A percentile compares a stretch with the other conserved stretches of the same genome.
These are phyloP conservation scores for Colletotrichum echinochloae DNA, from an alignment of 2,329 filamentous ascomycete genomes.

Conservation along the genomic window DNA sequence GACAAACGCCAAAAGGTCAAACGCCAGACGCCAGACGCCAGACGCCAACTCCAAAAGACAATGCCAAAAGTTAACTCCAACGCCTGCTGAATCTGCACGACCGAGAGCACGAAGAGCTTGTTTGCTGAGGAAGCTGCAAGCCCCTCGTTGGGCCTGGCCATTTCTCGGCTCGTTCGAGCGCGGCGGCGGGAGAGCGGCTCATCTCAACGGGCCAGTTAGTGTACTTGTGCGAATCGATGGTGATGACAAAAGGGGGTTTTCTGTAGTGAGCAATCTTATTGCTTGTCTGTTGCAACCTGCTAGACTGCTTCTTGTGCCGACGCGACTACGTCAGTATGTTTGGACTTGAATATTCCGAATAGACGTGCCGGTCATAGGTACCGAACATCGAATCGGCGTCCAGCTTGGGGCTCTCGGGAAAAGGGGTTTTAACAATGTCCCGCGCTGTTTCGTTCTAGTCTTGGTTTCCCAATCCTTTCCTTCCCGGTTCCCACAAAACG, in stretches of 20 bases:
- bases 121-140: neutral
- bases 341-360: neutral
- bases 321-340: neutral
- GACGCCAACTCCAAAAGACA: too few species aligned
- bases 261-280: neutral
- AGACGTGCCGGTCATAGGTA: neutral
- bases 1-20: neutral
- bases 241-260: neutral
- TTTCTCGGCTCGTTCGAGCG: neutral
- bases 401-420: neutral
- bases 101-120: neutral
- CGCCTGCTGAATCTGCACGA: too few species aligned
- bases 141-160: neutral
- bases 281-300: neutral
- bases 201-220: neutral
- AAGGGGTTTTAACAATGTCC: neutral
- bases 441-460: neutral
- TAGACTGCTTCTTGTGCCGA: neutral
- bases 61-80: too few species aligned
- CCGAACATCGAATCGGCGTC: rapidly evolving
- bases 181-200: neutral
- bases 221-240: neutral
- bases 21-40: conserved; percentile 8
- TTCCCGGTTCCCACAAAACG: neutral
- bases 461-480: neutral